Conservation (phyloP, 176 grass and related monocot species). For the Avena sativa region DNA sequence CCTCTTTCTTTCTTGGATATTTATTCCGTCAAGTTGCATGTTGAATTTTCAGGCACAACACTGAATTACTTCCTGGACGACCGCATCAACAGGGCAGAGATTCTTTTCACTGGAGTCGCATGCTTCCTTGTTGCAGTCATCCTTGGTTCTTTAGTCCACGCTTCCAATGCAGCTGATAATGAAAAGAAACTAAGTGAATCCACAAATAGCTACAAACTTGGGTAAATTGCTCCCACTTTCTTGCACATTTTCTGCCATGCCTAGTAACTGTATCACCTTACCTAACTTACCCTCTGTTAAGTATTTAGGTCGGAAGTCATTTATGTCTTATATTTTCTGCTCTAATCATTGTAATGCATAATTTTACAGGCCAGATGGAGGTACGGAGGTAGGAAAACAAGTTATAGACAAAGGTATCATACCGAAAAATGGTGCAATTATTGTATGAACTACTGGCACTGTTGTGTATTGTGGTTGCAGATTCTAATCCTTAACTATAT, state of each 20-base stretch:
- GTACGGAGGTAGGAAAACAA: constrained; percentile 25
- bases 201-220: constrained; percentile 43
- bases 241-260: background rate
- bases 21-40: constrained; percentile 1
- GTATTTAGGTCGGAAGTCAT: background rate
- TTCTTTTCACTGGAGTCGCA: constrained; percentile 75
- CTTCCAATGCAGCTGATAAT: constrained; percentile 79
- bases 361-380: constrained; percentile 38
- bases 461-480: background rate
- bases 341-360: background rate
- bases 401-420: constrained; percentile 41
- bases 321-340: background rate
- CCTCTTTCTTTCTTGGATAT: background rate
- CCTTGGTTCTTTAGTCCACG: constrained; percentile 79
- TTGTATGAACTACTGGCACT: background rate
- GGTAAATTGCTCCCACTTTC: constrained; percentile 32
- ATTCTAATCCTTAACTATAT: constrained; percentile 35
- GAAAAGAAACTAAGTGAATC: constrained; percentile 61
- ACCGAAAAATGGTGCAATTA: background rate
- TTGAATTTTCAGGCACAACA: constrained; percentile 67
- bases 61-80: constrained; percentile 79
- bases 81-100: constrained; percentile 77
- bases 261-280: background rate
- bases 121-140: constrained; percentile 81
- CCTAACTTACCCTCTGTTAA: background rate